A percentile compares a stretch with the other conserved stretches of the same genome.
These are phyloP conservation scores for Carallia brachiata DNA, from an alignment of 345 rosid genomes.

Conservation along the genomic window DNA sequence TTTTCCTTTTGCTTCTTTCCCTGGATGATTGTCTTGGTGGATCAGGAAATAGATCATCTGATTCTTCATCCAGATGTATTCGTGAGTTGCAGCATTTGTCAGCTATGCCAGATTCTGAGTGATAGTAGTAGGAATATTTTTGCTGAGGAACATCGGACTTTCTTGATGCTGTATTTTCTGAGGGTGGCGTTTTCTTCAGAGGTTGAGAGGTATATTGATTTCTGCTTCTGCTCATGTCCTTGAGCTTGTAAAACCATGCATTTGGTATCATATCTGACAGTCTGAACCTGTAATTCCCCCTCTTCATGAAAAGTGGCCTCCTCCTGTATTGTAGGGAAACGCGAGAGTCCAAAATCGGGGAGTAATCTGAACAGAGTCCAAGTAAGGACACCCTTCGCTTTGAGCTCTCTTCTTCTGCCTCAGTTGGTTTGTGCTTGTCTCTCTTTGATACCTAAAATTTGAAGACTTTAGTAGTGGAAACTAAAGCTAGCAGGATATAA, in stretches of 20 bases:
- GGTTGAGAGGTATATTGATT: slow-evolving; percentile 2
- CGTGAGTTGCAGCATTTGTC: slow-evolving; percentile 32
- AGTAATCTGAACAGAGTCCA: no score
- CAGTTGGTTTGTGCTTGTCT: slow-evolving; percentile 7
- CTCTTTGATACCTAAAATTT: slow-evolving; percentile 11
- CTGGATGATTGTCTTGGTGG: slow-evolving; percentile 15
- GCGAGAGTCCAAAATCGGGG: no score
- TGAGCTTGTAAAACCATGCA: slow-evolving; percentile 7
- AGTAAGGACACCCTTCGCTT: slow-evolving; percentile 1
- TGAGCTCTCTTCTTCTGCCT: slow-evolving; percentile 1
- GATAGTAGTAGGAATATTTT: slow-evolving; percentile 10
- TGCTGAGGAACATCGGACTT: slow-evolving; percentile 13
- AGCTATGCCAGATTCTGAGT: slow-evolving; percentile 15
- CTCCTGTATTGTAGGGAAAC: background rate
- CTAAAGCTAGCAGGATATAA: background rate
- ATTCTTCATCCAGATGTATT: slow-evolving; percentile 18
- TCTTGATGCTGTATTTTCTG: background rate
- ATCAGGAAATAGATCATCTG: slow-evolving; percentile 17
- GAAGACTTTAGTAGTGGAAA: background rate
- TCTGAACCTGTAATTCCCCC: background rate
- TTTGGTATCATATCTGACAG: slow-evolving; percentile 6
- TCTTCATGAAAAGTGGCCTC: background rate
- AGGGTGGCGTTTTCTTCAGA: slow-evolving; percentile 10
- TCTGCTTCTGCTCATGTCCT: slow-evolving; percentile 13
- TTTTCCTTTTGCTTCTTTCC: slow-evolving; percentile 20